Percentiles rank a stretch among this genome's conserved stretches.
These are phyloP conservation scores for Diophrys appendiculata DNA, from an alignment of 73 alveolate species.

Conservation along the genomic window DNA sequence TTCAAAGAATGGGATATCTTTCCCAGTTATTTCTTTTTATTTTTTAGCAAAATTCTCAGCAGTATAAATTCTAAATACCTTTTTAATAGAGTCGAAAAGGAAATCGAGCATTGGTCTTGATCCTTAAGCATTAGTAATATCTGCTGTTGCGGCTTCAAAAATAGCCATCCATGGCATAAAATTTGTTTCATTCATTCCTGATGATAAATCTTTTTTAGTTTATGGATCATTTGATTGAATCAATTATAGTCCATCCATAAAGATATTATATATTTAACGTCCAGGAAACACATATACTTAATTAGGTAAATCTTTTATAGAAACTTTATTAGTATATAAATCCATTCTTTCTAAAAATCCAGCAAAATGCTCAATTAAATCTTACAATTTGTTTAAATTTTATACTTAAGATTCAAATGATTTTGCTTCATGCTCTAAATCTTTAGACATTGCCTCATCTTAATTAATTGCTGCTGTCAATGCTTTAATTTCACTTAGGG, in stretches of 20 bases:
- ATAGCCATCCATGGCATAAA: neutral
- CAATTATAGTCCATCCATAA: neutral
- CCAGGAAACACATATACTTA: neutral
- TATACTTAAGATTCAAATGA: neutral
- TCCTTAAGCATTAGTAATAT: neutral
- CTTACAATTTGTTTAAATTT: neutral
- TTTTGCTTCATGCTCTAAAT: neutral
- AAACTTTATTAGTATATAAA: neutral
- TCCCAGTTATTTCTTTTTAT: neutral
- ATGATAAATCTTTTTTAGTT: neutral
- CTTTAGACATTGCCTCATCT: neutral
- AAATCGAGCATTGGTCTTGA: slow-evolving; percentile 5
- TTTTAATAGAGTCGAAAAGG: slow-evolving; percentile 26
- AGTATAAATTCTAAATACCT: slow-evolving; percentile 9
- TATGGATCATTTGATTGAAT: neutral
- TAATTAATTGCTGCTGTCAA: neutral
- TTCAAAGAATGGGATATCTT: neutral
- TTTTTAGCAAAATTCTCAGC: neutral
- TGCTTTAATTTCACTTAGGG: slow-evolving; percentile 3
- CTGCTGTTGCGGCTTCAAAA: neutral
- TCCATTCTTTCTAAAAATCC: neutral
- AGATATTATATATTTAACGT: neutral
- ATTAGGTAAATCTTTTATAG: neutral
- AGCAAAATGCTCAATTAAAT: neutral
- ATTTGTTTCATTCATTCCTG: neutral